Base-by-base conservation (phyloP, 805 yeast genomes). In the Metschnikowia gruessii region DNA sequence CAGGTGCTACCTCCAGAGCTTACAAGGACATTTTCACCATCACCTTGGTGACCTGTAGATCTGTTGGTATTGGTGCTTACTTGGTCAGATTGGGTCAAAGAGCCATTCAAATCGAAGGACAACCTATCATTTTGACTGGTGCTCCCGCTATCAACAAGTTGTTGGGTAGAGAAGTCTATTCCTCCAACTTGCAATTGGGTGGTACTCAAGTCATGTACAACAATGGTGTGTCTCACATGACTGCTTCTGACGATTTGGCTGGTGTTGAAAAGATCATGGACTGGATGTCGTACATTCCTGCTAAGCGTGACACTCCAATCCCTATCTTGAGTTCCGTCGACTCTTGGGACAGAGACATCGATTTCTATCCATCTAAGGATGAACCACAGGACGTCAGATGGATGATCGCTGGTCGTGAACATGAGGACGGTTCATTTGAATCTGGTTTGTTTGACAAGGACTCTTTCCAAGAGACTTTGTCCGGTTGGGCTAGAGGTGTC, bases 21-120 rank as follows among this genome's bases (percentile, higher is more conserved):
- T 94, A 94, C 81, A 87, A 87, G 67, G 99, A 94, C 64, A 94
- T 94, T 53, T 94, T 94, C 76, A 94, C 99, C 17, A 82, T 91
- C 49, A 92, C 99, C n/a, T 77, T 94, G 67, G 99, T 94, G 46
- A 94, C 99, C n/a, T 91, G 98, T 75, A 85, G 99, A 79, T 91
- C 98, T 43, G 99, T 94, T 61, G 99, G 99, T 84, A 94, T 94
- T 68, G 99, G 99, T 76, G 99, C 99, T 38, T 94, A 94, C 66
- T 78, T 94, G 65, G 99, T 94, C 35, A 86, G 99, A 72, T 79
- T 94, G 57, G 99, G 99, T 62, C 98, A 94, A 78, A 86, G 99
- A 77, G 95, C 98, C 36, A 91, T 94, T 61, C 99, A 94, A 75
- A 87, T 94, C 60, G 97, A 94, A 69, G 99, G 99, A 36, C 98